phyloP scores from a whole-genome alignment of 345 rosid species.

The Eutrema yunnanense region DNA sequence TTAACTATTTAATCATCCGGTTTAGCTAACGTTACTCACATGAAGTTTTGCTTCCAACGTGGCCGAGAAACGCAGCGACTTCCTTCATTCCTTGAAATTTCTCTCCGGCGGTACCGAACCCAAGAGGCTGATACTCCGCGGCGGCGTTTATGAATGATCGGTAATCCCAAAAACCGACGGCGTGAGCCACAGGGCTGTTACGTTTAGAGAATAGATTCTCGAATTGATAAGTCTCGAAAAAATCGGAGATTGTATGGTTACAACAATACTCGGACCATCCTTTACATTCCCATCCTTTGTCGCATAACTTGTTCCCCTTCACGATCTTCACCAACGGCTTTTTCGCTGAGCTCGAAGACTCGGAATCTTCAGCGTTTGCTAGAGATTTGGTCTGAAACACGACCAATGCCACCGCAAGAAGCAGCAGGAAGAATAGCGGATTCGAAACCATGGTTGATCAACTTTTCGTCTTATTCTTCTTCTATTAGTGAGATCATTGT shows the following conservation, averaged over 20 bases:
- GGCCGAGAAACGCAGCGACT: slow-evolving; percentile 73
- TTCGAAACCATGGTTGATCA: slow-evolving; percentile 36
- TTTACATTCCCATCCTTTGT: slow-evolving; percentile 79
- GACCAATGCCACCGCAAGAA: slow-evolving; percentile 13
- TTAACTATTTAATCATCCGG: neutral
- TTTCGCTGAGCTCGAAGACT: slow-evolving; percentile 19
- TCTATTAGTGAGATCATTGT: neutral
- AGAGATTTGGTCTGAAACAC: slow-evolving; percentile 11
- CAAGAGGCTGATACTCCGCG: slow-evolving; percentile 57
- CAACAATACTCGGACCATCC: slow-evolving; percentile 57
- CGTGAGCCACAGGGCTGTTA: slow-evolving; percentile 73
- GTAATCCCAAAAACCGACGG: slow-evolving; percentile 71
- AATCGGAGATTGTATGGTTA: slow-evolving; percentile 62
- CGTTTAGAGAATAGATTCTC: slow-evolving; percentile 66
- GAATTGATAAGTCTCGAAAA: slow-evolving; percentile 65
- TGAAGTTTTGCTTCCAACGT: slow-evolving; percentile 81
- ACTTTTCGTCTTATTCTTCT: neutral
- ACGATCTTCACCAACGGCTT: slow-evolving; percentile 59
- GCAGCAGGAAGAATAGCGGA: neutral
- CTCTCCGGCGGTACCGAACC: slow-evolving; percentile 64
- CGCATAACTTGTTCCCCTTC: slow-evolving; percentile 61
- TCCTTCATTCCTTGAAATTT: slow-evolving; percentile 57
- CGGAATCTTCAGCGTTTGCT: slow-evolving; percentile 21
- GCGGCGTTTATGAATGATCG: slow-evolving; percentile 69
- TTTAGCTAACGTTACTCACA: slow-evolving; percentile 24